Conservation (phyloP, 257 asterid species). For the Plectranthus barbatus region DNA sequence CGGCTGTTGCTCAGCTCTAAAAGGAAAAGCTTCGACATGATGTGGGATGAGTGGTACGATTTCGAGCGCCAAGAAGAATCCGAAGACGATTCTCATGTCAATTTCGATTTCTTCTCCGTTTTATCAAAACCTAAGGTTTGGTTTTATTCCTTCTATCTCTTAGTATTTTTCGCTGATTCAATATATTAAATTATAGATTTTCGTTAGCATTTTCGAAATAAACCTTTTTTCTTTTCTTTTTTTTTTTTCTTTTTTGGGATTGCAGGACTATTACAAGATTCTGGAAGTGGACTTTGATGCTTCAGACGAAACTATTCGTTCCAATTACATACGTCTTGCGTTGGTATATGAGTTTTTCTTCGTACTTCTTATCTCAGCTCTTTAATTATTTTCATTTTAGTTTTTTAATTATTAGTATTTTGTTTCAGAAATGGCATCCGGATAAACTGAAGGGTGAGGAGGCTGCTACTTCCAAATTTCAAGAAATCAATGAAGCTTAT, state of each 20-base stretch:
- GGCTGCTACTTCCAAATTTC: slow-evolving; percentile 65
- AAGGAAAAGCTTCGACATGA: slow-evolving; percentile 22
- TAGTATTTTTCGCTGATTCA: not conserved
- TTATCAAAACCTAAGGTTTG: slow-evolving; percentile 64
- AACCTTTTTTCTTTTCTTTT: not conserved
- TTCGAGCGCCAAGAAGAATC: slow-evolving; percentile 32
- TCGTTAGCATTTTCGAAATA: not conserved
- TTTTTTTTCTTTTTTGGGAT: not conserved
- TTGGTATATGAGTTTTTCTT: slow-evolving; percentile 40
- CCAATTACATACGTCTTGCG: slow-evolving; percentile 86
- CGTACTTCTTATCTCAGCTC: not conserved
- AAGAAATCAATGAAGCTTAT: slow-evolving; percentile 90
- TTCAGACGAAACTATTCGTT: slow-evolving; percentile 74
- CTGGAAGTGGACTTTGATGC: slow-evolving; percentile 89
- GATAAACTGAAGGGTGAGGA: slow-evolving; percentile 74
- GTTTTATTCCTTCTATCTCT: no score
- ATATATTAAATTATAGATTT: not conserved
- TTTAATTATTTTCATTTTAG: not conserved
- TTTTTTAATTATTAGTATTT: not conserved
- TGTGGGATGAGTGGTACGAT: slow-evolving; percentile 68
- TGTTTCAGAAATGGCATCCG: slow-evolving; percentile 88
- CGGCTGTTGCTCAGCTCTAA: not conserved
- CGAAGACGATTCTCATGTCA: slow-evolving; percentile 30
- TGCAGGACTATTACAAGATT: slow-evolving; percentile 77
- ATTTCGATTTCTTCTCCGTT: slow-evolving; percentile 61